Evolutionary conservation across 108 stramenopile species (phyloP).

Genomic region (Chaetoceros tenuissimus): DNA sequence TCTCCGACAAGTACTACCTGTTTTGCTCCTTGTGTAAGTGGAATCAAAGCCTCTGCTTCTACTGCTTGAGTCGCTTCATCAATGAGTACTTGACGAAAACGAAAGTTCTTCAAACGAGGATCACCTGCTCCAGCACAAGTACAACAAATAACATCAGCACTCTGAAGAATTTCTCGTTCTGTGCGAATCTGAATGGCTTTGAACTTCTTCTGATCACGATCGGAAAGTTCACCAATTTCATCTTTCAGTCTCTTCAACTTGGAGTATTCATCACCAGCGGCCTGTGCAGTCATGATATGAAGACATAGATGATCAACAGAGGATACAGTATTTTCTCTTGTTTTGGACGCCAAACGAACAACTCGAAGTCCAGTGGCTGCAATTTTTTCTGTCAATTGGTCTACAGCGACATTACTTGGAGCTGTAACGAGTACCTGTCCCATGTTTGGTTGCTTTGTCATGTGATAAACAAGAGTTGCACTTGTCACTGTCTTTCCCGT

Average conservation of each 20-base stretch:
- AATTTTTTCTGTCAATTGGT: slow-evolving; percentile 97
- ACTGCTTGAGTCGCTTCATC: slow-evolving; percentile 99
- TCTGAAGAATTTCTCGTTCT: slow-evolving; percentile 93
- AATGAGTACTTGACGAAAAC: slow-evolving; percentile 95
- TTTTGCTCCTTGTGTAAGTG: slow-evolving; percentile 93
- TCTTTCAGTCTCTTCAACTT: slow-evolving; percentile 92
- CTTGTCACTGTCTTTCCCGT: slow-evolving; percentile 97
- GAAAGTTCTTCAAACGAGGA: slow-evolving; percentile 89
- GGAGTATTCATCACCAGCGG: slow-evolving; percentile 81
- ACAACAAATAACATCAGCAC: slow-evolving; percentile 97
- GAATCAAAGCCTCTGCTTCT: slow-evolving; percentile 97
- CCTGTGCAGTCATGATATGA: slow-evolving; percentile 84
- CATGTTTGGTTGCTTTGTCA: slow-evolving; percentile 85
- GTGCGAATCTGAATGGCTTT: slow-evolving; percentile 61
- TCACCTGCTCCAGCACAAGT: slow-evolving; percentile 98
- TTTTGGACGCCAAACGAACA: slow-evolving; percentile 90
- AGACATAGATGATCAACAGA: slow-evolving; percentile 88
- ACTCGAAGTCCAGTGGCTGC: slow-evolving; percentile 92
- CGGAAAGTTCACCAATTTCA: slow-evolving; percentile 89
- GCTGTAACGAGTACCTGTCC: slow-evolving; percentile 96
- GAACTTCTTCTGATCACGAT: slow-evolving; percentile 89
- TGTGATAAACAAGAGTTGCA: slow-evolving; percentile 94
- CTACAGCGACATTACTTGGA: slow-evolving; percentile 97
- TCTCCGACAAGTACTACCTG: slow-evolving; percentile 98
- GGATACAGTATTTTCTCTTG: slow-evolving; percentile 80